Evolutionary conservation across 495 filamentous ascomycete genomes (phyloP).

Genomic region (Penicillium taxi): DNA sequence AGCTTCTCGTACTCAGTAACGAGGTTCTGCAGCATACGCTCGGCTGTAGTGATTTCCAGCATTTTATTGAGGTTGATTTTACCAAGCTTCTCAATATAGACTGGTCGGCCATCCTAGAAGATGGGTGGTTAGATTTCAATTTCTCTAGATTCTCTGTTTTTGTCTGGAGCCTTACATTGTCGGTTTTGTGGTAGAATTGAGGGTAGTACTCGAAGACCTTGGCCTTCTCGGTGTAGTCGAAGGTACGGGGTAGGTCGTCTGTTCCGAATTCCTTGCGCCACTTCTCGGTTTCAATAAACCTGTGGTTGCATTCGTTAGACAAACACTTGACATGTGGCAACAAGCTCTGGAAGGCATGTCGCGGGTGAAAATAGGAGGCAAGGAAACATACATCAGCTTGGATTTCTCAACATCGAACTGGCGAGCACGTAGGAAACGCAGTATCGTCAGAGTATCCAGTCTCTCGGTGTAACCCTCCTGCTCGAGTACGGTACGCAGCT

Average conservation of each 20-base stretch:
- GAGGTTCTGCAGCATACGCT: constrained; percentile 93
- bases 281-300: constrained; percentile 86
- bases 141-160: background rate
- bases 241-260: constrained; percentile 72
- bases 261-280: constrained; percentile 84
- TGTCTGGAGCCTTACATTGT: constrained; percentile 57
- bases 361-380: background rate
- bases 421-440: constrained; percentile 85
- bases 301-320: constrained; percentile 28
- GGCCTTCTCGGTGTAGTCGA: constrained; percentile 83
- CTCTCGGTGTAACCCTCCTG: constrained; percentile 72
- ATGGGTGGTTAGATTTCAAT: constrained; percentile 7
- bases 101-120: constrained; percentile 80
- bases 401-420: constrained; percentile 83
- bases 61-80: constrained; percentile 84
- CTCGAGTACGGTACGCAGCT: constrained; percentile 80
- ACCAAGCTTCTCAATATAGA: constrained; percentile 95
- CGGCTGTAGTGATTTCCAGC: constrained; percentile 85
- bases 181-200: constrained; percentile 98
- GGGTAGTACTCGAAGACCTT: constrained; percentile 89
- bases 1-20: constrained; percentile 96
- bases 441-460: constrained; percentile 82
- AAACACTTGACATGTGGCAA: constrained; percentile 4
- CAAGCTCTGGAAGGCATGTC: background rate
- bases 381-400: constrained; percentile 68